Percentiles rank a stretch among this genome's conserved stretches.
Evolutionary conservation across 148 eudicot species (phyloP).

Genomic region (Nepenthes gracilis): DNA sequence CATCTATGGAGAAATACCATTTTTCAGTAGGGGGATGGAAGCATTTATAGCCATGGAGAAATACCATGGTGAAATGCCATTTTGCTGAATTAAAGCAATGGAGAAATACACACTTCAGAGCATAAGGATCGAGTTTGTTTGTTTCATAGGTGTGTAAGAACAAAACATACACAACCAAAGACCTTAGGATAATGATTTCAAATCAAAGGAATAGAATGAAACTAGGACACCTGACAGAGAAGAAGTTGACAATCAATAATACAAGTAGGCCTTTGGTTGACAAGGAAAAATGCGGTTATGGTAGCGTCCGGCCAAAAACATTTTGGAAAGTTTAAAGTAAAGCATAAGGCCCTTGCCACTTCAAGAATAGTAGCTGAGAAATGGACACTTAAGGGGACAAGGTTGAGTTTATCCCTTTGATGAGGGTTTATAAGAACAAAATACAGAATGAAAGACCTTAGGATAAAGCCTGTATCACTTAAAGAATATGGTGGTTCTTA

Average conservation of each 20-base stretch:
- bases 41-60: not conserved
- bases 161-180: not conserved
- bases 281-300: no score
- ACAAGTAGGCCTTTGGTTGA: no score
- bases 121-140: not conserved
- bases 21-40: not conserved
- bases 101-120: not conserved
- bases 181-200: not conserved
- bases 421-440: no score
- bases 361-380: not conserved
- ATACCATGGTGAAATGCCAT: no score
- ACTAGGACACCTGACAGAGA: no score
- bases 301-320: not conserved
- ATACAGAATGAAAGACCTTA: no score
- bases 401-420: no score
- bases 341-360: not conserved
- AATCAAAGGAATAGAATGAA: no score
- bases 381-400: no score
- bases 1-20: constrained; percentile 1
- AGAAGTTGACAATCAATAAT: no score
- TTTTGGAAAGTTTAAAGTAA: not conserved
- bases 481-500: not conserved
- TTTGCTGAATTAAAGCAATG: not conserved
- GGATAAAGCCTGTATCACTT: no score
- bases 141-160: not conserved